A percentile compares a stretch with the other conserved stretches of the same genome.
Conservation (phyloP, 2,329 filamentous ascomycete genomes). For the Cercospora brassicicola region DNA sequence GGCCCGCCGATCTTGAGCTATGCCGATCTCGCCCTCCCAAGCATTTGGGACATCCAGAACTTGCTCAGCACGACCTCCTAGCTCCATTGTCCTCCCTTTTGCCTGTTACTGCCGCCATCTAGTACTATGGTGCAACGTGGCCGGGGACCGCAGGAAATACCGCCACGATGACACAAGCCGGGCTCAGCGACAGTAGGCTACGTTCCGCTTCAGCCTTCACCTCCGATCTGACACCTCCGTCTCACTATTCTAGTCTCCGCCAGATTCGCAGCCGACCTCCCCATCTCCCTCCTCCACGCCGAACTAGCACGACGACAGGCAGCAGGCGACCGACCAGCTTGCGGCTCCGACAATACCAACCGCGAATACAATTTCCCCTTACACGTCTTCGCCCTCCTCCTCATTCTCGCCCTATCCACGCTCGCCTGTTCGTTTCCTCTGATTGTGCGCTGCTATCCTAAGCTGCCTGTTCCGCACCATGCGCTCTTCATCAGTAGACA, state of each 20-base stretch:
- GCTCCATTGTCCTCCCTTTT: background rate
- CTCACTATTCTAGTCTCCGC: constrained; percentile 23
- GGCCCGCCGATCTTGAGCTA: background rate
- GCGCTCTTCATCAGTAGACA: constrained; percentile 62
- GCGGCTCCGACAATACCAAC: constrained; percentile 51
- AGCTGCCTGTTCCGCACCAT: constrained; percentile 59
- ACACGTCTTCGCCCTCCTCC: constrained; percentile 59
- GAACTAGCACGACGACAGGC: constrained; percentile 54
- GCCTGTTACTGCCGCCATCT: background rate
- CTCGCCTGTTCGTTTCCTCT: constrained; percentile 63
- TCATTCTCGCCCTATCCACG: constrained; percentile 58
- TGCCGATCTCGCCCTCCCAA: background rate
- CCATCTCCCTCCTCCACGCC: constrained; percentile 48
- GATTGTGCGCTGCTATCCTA: constrained; percentile 59
- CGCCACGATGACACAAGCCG: constrained; percentile 23
- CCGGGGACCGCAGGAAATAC: background rate
- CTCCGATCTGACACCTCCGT: constrained; percentile 17
- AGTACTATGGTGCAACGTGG: constrained; percentile 2
- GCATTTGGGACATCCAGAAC: constrained; percentile 5
- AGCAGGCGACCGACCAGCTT: constrained; percentile 49
- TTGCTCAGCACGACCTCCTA: background rate
- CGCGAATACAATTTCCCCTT: constrained; percentile 57
- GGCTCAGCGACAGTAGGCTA: constrained; percentile 16
- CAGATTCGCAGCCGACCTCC: constrained; percentile 42
- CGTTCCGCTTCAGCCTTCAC: background rate